Evolutionary conservation across 164 flowering plant species (phyloP), one percentile per base, ranked within the genome.

Genomic region (Brasenia schreberi): DNA sequence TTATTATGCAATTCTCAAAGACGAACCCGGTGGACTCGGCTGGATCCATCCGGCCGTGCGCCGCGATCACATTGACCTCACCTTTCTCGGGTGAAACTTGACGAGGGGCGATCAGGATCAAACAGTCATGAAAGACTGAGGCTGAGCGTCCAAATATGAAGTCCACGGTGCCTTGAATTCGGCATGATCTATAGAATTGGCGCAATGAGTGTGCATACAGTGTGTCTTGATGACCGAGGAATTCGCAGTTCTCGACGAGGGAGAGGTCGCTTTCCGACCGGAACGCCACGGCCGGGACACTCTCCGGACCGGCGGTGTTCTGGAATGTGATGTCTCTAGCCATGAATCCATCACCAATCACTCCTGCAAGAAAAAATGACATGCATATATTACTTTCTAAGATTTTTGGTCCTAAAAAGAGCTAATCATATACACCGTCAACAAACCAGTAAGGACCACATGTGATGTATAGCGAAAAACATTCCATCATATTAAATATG

Each of bases 111-210:
- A 91, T 64, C 1, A 82, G 67, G 77, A 89, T 81, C 11, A 56
- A 42, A 68, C 86, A 87, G 71, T 86, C 81, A n/a, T 85, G 76
- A 73, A 89, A 89, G 44, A 86, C 19, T 1, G 94, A 52, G 7
- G 96, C 91, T 0, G 96, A 79, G 77, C 81, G 83, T 5, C 97
- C 97, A 27, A 91, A 89, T 12, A 91, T 86, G 82, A 91, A 91
- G 68, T 91, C 97, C 1, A 91, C 87, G 42, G 86, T 87, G 62
- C 97, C 97, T 66, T 80, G 76, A 16, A 91, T 84, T 7, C 68
- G 73, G 65, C 96, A 91, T 4, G 82, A 75, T 59, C 81, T 83
- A 83, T 89, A 89, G 77, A 72, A 83, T 42, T 91, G 96, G 39
- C 96, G 84, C 2, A 87, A 79, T 18, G 87, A 77, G 60, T 89